Evolutionary conservation across 2,329 filamentous ascomycete species (phyloP), one percentile per base, ranked within the genome.

Genomic region (Trichoderma breve): DNA sequence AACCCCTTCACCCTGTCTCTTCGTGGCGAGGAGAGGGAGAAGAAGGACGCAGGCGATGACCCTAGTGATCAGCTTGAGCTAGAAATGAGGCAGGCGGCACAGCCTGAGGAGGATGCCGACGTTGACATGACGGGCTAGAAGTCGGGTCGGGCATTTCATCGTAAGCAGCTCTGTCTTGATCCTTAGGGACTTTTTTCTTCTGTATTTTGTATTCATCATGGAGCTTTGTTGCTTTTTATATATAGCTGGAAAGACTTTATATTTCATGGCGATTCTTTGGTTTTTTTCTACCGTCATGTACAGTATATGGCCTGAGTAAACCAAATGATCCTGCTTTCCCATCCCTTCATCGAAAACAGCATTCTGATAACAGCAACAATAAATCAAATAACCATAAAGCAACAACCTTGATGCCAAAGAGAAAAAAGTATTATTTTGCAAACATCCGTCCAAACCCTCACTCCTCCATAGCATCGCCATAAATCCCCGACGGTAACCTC

Each of bases 401-500:
- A 36, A 68, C 28, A 26, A 51, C 39, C 67, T 53, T 8, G n/a
- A 55, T 51, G 55, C n/a, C 55, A 32, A 60, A 21, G 28, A 26
- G 11, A 28, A 43, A 8, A 43, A 24, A 26, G 36, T 3, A 43
- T 67, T 30, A 67, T 26, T 36, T 21, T 51, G 18, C 43, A n/a
- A n/a, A 51, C 43, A 21, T 12, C 43, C 43, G 21, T 21, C n/a
- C 18, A 21, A 34, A 8, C 18, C 28, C 36, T 61, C 81, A 91
- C 77, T 91, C 88, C 81, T 91, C 88, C 89, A 91, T 91, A 15
- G 81, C 83, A 60, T 84, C 85, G 43, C 83, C 78, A 43, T 88
- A 85, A 43, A 71, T 87, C 32, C 90, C 92, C 39, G 88, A 86
- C 3, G 95, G 95, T 81, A 98, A 87, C 78, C 93, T 87, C 2